A percentile compares a stretch with the other conserved stretches of the same genome.
Evolutionary conservation across 345 rosid genomes (phyloP).

Genomic region (Kernera saxatilis): DNA sequence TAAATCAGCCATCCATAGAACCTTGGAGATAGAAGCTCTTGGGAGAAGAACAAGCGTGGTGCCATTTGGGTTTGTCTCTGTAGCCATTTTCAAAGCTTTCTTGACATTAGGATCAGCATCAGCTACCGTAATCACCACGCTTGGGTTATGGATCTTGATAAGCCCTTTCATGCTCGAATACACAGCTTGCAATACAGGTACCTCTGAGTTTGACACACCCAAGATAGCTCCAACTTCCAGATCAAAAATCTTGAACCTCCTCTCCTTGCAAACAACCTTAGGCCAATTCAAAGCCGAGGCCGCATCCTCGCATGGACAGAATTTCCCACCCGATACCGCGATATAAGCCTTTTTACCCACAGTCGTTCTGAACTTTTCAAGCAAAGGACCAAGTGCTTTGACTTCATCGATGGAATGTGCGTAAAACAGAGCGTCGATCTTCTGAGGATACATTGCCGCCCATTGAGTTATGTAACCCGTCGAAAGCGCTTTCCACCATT

Average conservation of each 20-base stretch:
- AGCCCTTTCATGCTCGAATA: conserved; percentile 92
- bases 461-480: conserved; percentile 90
- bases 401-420: conserved; percentile 86
- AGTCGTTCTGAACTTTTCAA: conserved; percentile 76
- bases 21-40: conserved; percentile 64
- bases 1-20: conserved; percentile 97
- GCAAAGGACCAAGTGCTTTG: conserved; percentile 61
- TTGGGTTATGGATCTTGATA: conserved; percentile 87
- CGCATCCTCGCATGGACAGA: conserved; percentile 85
- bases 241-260: conserved; percentile 89
- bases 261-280: conserved; percentile 62
- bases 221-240: conserved; percentile 59
- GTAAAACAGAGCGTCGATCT: conserved; percentile 84
- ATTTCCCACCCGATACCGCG: conserved; percentile 70
- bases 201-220: conserved; percentile 73
- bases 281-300: conserved; percentile 76
- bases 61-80: conserved; percentile 46
- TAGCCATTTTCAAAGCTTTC: conserved; percentile 91
- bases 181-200: conserved; percentile 77
- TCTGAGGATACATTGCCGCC: conserved; percentile 97
- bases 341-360: conserved; percentile 89
- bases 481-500: conserved; percentile 93
- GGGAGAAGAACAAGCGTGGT: conserved; percentile 66
- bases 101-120: conserved; percentile 68
- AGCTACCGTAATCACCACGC: conserved; percentile 74